These are phyloP conservation scores for Botrytis tulipae DNA, from an alignment of 2,329 filamentous ascomycete genomes.

Conservation along the genomic window DNA sequence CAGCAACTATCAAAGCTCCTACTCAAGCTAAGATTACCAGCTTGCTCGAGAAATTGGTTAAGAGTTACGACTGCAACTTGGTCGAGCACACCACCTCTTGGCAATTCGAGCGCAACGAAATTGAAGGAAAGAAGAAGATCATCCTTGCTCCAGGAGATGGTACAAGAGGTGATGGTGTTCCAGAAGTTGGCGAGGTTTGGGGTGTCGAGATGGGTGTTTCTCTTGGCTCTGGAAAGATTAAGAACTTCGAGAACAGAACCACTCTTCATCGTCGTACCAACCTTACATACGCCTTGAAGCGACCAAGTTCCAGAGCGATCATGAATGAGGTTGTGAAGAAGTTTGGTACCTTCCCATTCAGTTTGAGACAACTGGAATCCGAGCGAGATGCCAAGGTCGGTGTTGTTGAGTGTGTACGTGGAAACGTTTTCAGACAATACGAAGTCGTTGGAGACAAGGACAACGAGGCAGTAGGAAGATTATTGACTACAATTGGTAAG, in stretches of 20 bases:
- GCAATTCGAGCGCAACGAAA: conserved; percentile 95
- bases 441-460: conserved; percentile 96
- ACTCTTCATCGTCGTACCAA: conserved; percentile 92
- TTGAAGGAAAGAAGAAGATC: conserved; percentile 94
- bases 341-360: conserved; percentile 97
- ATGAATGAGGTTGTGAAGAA: conserved; percentile 95
- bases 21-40: conserved; percentile 84
- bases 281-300: conserved; percentile 90
- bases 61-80: conserved; percentile 85
- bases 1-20: conserved; percentile 74
- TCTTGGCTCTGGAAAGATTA: conserved; percentile 89
- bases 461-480: conserved; percentile 74
- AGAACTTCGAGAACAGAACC: conserved; percentile 80
- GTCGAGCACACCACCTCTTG: conserved; percentile 98
- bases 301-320: conserved; percentile 86
- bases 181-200: conserved; percentile 93
- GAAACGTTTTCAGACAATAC: conserved; percentile 90
- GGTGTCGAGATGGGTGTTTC: conserved; percentile 95
- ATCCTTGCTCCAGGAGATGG: conserved; percentile 84
- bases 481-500: conserved; percentile 91
- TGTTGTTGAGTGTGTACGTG: conserved; percentile 92
- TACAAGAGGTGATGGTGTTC: conserved; percentile 83
- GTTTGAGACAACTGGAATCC: conserved; percentile 91
- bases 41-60: conserved; percentile 86
- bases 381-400: conserved; percentile 95